Evolutionary conservation across 805 yeast genomes (phyloP).

Genomic region (Ogataea glucozyma): DNA sequence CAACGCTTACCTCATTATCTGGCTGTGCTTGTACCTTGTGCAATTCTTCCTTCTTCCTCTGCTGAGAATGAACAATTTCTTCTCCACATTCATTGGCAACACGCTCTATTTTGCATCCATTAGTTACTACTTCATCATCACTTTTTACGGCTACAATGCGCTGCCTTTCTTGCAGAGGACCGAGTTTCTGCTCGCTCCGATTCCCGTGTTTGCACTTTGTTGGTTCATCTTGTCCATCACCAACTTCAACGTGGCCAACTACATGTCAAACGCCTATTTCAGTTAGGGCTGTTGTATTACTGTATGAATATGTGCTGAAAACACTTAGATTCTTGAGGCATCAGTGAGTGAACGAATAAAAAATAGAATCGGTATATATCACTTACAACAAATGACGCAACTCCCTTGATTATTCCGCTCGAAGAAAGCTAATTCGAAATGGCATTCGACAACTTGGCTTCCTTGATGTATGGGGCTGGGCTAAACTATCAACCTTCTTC

Average conservation of each 20-base stretch:
- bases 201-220: conserved; percentile 55
- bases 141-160: conserved; percentile 87
- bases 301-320: no score
- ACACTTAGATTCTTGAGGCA: no score
- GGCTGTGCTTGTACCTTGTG: conserved; percentile 72
- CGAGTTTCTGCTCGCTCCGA: conserved; percentile 61
- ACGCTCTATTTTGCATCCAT: conserved; percentile 72
- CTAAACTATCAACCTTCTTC: no score
- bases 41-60: conserved; percentile 78
- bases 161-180: conserved; percentile 67
- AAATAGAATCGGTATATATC: no score
- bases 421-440: no score
- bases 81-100: conserved; percentile 76
- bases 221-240: conserved; percentile 61
- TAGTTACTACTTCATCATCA: conserved; percentile 72
- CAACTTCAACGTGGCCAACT: conserved; percentile 72
- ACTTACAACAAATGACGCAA: no score
- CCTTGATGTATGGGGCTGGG: no score
- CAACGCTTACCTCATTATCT: conserved; percentile 79
- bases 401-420: no score
- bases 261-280: conserved; percentile 49
- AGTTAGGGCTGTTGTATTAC: no score
- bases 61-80: conserved; percentile 60
- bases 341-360: no score
- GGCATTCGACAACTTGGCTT: no score